Conservation (phyloP, 345 rosid genomes). For the Brassica juncea region DNA sequence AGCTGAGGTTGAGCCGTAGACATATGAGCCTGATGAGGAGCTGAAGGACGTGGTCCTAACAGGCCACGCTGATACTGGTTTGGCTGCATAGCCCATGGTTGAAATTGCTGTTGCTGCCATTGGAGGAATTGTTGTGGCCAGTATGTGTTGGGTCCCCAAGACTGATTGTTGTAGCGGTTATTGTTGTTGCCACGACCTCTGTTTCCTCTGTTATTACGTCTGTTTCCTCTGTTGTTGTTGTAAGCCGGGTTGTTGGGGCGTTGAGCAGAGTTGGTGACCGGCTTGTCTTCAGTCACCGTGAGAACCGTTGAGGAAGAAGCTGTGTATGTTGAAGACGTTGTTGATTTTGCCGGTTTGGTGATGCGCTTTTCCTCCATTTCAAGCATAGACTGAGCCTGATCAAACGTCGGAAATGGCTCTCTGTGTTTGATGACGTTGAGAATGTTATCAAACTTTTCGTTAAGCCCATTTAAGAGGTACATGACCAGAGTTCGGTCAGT, state of each 20-base stretch:
- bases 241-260: too few relatives aligned
- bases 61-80: background rate
- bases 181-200: too few relatives aligned
- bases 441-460: too few relatives aligned
- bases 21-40: background rate
- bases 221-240: too few relatives aligned
- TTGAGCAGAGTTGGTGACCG: too few relatives aligned
- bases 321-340: too few relatives aligned
- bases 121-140: background rate
- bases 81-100: background rate
- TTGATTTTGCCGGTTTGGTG: background rate
- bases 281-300: too few relatives aligned
- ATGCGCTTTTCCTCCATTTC: background rate
- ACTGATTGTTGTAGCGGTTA: too few relatives aligned
- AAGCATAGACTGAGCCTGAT: background rate
- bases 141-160: too few relatives aligned
- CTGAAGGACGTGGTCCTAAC: background rate
- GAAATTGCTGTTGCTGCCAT: background rate
- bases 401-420: background rate
- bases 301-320: too few relatives aligned
- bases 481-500: background rate
- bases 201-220: too few relatives aligned
- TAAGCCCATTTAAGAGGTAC: background rate
- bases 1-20: background rate
- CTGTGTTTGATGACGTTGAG: background rate